Percentiles rank a stretch among this genome's conserved stretches.
Conservation (phyloP, 2,329 filamentous ascomycete species). For the Emergomyces africanus region DNA sequence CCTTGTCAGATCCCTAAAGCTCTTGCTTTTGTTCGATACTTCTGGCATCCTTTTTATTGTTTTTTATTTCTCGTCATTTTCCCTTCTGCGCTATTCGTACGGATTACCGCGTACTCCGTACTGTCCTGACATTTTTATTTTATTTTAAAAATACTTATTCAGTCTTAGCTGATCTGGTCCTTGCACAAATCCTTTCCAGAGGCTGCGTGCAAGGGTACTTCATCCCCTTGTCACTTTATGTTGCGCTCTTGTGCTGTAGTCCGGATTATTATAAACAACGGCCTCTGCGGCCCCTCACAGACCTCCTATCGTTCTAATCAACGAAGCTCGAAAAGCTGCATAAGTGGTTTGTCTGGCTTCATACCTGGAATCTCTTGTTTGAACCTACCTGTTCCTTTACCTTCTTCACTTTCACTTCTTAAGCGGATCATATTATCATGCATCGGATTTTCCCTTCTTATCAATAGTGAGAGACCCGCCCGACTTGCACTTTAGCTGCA, state of each 20-base stretch:
- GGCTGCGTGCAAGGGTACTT: conserved; percentile 1
- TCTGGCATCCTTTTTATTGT: neutral
- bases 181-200: neutral
- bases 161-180: conserved; percentile 2
- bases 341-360: neutral
- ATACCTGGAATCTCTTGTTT: conserved; percentile 2
- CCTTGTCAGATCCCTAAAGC: neutral
- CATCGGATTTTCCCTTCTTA: neutral
- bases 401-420: neutral
- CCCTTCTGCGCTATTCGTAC: neutral
- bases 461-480: conserved; percentile 2
- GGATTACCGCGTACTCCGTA: too few species aligned
- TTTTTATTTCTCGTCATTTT: neutral
- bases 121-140: neutral
- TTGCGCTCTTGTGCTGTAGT: neutral
- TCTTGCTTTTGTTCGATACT: neutral
- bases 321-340: conserved; percentile 2
- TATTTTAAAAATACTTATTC: neutral
- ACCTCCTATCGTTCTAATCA: neutral
- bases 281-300: conserved; percentile 3
- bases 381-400: neutral
- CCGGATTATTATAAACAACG: conserved; percentile 4
- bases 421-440: neutral
- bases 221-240: neutral
- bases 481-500: neutral